phyloP scores from a whole-genome alignment of 2,329 filamentous ascomycete species.

The Fusarium pininemorale region DNA sequence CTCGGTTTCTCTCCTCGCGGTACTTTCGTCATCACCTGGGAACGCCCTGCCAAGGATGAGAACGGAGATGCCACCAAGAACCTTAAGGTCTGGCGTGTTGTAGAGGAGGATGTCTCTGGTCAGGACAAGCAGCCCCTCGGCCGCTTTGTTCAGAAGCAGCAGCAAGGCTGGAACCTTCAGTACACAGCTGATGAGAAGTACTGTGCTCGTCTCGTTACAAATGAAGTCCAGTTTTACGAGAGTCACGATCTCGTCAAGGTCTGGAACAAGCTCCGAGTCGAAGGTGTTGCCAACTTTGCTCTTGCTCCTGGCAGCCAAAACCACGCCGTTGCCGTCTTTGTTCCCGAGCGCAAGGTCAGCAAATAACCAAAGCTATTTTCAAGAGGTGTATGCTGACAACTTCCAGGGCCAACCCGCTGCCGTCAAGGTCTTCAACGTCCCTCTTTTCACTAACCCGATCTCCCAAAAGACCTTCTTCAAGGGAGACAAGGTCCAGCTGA shows the following conservation, averaged over 20 bases:
- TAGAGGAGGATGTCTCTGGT: constrained; percentile 72
- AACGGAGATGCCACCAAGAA: constrained; percentile 95
- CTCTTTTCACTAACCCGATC: constrained; percentile 81
- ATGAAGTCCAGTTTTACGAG: constrained; percentile 97
- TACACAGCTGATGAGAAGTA: constrained; percentile 94
- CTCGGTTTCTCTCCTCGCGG: constrained; percentile 92
- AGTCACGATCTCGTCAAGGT: constrained; percentile 85
- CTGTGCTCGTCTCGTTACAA: constrained; percentile 92
- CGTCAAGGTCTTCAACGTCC: constrained; percentile 94
- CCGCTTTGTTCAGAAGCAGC: constrained; percentile 93
- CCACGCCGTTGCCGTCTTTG: constrained; percentile 92
- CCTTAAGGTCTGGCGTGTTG: constrained; percentile 92
- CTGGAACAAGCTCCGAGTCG: constrained; percentile 94
- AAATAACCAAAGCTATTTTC: not conserved
- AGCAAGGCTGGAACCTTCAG: constrained; percentile 96
- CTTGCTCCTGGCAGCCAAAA: constrained; percentile 84
- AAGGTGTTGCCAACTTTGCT: constrained; percentile 90
- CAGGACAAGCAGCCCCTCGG: constrained; percentile 79
- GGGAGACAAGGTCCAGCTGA: constrained; percentile 97
- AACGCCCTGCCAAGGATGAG: constrained; percentile 91
- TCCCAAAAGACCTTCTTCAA: constrained; percentile 99
- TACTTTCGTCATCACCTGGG: constrained; percentile 96
- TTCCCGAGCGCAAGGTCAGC: constrained; percentile 89
- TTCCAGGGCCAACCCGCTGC: constrained; percentile 86
- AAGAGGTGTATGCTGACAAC: constrained; percentile 19